Base-by-base conservation (phyloP, 176 grass and related monocot genomes). In the Oryza coarctata region DNA sequence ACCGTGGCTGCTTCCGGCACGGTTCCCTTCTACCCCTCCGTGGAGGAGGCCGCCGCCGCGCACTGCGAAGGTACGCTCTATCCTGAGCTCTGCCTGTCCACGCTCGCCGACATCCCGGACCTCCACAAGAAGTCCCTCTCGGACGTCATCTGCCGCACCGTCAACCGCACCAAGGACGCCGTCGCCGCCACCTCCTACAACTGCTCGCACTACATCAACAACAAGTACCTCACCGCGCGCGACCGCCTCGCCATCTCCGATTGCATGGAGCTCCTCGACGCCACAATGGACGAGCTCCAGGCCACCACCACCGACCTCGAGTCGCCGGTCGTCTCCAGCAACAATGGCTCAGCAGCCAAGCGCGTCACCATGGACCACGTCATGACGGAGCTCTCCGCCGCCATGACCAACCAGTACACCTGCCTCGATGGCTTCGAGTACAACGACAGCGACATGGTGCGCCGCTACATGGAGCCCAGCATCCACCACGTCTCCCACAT, bases 401-500 rank as follows among this genome's bases (percentile, higher is more conserved):
- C 85, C 82, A 94, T 97, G 36, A 97, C 94, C 6, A 97, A 97
- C 88, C 92, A 97, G 82, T 52, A 87, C 79, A 97, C 94, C 34
- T 94, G 92, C 68, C 92, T 97, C 2, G 94, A 94, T 11, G 92
- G 94, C 43, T 87, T 97, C 65, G 17, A 72, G 12, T 86, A 85
- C 80, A 84, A 87, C 62, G 81, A 82, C 71, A 73, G 84, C 9
- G 79, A 79, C 1, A 20, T 28, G 9, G 76, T 83, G 55, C 87
- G 86, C 1, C 77, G 3, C 0, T 90, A 88, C 83, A 90, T 97
- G 30, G n/a, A 94, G 77, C 64, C 63, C 0, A 26, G 58, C 11
- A 13, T 90, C 69, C 40, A 71, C 34, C 89, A 90, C 69, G 88
- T 92, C 0, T 82, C 92, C 5, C 65, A 5, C 50, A 86, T 97